Conservation (phyloP, 208 protist genomes). For the Wallacemonas collosoma region DNA sequence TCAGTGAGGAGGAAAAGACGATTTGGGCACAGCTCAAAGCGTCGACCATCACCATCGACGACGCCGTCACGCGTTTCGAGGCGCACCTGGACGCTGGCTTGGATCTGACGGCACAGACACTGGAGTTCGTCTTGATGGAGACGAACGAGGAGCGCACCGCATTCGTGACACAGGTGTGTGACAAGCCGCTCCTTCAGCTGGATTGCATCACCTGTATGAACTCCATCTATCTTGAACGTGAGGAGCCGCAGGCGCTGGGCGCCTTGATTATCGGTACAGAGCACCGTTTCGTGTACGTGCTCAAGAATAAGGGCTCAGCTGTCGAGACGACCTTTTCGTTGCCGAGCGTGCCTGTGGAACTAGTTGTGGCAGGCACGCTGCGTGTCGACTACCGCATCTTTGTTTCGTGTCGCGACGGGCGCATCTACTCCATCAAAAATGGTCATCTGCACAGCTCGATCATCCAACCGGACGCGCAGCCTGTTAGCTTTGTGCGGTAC, state of each 20-base stretch:
- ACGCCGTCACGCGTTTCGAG: conserved; percentile 51
- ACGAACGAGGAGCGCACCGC: conserved; percentile 43
- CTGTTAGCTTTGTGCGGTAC: conserved; percentile 79
- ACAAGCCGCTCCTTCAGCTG: conserved; percentile 60
- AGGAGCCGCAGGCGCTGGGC: conserved; percentile 59
- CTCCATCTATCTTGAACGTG: conserved; percentile 59
- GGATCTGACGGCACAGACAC: conserved; percentile 65
- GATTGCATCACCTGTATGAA: conserved; percentile 89
- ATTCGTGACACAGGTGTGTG: conserved; percentile 44
- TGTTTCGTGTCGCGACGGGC: conserved; percentile 89
- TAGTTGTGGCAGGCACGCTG: conserved; percentile 74
- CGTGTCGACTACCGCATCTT: conserved; percentile 93
- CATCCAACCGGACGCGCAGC: conserved; percentile 91
- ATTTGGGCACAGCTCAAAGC: conserved; percentile 64
- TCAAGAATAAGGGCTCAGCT: conserved; percentile 52
- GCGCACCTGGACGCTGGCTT: conserved; percentile 51
- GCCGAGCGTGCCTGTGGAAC: conserved; percentile 62
- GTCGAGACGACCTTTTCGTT: conserved; percentile 68
- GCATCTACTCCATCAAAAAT: conserved; percentile 94
- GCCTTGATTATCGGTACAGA: conserved; percentile 94
- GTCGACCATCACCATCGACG: conserved; percentile 30
- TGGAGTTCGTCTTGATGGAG: conserved; percentile 76
- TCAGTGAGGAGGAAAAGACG: conserved; percentile 56
- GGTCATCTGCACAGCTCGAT: conserved; percentile 66
- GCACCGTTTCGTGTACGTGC: conserved; percentile 75